Percentiles rank a stretch among this genome's conserved stretches.
phyloP scores from a whole-genome alignment of 1,284 basidiomycete species.

The Leccinum brunneo-olivaceum region DNA sequence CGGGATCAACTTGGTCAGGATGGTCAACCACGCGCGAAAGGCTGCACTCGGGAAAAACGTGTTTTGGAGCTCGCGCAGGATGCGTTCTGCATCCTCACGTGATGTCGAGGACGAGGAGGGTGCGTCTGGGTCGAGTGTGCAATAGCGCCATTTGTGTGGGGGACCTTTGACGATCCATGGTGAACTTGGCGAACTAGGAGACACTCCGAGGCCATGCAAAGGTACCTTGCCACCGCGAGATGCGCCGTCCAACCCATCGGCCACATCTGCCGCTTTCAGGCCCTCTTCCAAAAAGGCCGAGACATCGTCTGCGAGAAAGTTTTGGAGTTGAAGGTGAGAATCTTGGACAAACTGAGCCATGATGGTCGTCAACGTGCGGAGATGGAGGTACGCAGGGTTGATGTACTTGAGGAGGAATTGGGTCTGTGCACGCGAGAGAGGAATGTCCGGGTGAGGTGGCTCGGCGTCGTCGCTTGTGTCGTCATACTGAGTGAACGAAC shows the following conservation, averaged over 20 bases:
- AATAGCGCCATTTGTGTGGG: slow-evolving; percentile 92
- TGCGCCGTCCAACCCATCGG: slow-evolving; percentile 57
- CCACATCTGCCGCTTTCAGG: slow-evolving; percentile 57
- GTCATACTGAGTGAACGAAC: slow-evolving; percentile 54
- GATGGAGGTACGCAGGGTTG: slow-evolving; percentile 86
- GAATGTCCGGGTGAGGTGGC: slow-evolving; percentile 42
- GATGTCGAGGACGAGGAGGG: slow-evolving; percentile 14
- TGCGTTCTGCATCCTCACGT: slow-evolving; percentile 40
- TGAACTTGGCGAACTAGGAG: slow-evolving; percentile 37
- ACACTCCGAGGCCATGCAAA: slow-evolving; percentile 52
- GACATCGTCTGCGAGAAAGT: slow-evolving; percentile 70
- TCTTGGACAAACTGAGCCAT: slow-evolving; percentile 82
- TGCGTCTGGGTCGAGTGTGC: slow-evolving; percentile 51
- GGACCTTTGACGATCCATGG: slow-evolving; percentile 80
- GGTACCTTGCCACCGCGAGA: slow-evolving; percentile 50
- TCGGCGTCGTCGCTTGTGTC: slow-evolving; percentile 29
- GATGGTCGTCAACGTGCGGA: slow-evolving; percentile 76
- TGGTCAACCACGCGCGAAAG: slow-evolving; percentile 86
- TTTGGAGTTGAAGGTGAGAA: slow-evolving; percentile 86
- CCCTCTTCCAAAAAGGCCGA: slow-evolving; percentile 63
- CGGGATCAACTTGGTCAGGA: slow-evolving; percentile 74
- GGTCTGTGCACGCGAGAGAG: slow-evolving; percentile 56
- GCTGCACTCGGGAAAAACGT: slow-evolving; percentile 77
- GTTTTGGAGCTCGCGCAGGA: slow-evolving; percentile 62
- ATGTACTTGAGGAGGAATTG: slow-evolving; percentile 78